These are phyloP conservation scores for Penicillium sp. DNA, from an alignment of 2,329 filamentous ascomycete genomes.

Conservation along the genomic window DNA sequence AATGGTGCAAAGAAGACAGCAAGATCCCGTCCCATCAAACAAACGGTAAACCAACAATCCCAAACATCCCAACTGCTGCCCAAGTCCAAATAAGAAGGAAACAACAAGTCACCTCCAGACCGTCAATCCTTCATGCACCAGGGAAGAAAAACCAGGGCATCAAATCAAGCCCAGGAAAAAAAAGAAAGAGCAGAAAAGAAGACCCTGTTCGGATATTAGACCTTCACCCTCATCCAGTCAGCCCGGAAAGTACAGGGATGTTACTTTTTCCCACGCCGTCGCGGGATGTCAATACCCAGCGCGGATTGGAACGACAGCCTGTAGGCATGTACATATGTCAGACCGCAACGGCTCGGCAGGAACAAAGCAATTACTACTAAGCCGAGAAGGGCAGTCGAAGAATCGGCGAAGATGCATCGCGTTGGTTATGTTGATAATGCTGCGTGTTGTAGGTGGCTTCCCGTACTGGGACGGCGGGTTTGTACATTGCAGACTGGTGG, in stretches of 20 bases:
- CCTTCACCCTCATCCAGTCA: constrained; percentile 1
- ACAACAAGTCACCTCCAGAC: constrained; percentile 11
- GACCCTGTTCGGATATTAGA: constrained; percentile 4
- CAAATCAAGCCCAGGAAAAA: not conserved
- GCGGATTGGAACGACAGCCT: constrained; percentile 1
- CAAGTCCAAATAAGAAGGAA: constrained; percentile 2
- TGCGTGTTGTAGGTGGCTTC: too few species aligned
- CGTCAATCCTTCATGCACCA: not conserved
- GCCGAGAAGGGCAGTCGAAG: constrained; percentile 2
- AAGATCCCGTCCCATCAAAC: not conserved
- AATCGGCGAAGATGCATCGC: constrained; percentile 8
- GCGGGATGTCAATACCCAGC: constrained; percentile 8
- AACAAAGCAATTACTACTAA: constrained; percentile 8
- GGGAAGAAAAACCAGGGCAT: not conserved
- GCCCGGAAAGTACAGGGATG: not conserved
- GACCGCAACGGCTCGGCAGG: not conserved
- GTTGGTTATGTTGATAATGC: constrained; percentile 4
- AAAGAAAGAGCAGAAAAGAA: not conserved
- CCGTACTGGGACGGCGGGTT: constrained; percentile 1
- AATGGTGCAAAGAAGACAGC: too few species aligned
- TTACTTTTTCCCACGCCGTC: not conserved
- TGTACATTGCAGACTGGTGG: constrained; percentile 6
- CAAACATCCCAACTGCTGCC: not conserved
- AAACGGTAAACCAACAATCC: not conserved
- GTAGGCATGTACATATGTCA: too few species aligned